Evolutionary conservation across 805 yeast genomes (phyloP), one percentile per base, ranked within the genome.

Genomic region (Saccharomycopsis javanensis): DNA sequence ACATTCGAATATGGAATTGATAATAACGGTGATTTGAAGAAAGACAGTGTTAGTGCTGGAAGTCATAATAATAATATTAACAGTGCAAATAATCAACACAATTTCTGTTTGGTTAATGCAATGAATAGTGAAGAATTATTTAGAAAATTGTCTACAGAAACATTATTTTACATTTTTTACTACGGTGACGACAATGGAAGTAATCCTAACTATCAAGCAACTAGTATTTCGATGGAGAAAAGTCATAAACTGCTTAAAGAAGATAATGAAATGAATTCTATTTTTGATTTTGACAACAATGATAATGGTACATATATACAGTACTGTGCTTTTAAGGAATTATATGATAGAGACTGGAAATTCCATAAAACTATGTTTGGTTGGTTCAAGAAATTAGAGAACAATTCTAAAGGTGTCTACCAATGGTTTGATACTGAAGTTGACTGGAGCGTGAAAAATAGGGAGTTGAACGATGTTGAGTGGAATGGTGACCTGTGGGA

Each of bases 111-210:
- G 70, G 80, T 81, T 58, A 87, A 82, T 66, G 71, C 75, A n/a
- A 73, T 80, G 56, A 85, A 82, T 54, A 81, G 83, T 61, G 75
- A 82, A 15, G 74, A 75, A 55, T 70, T 86, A 46, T 75, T 88
- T 71, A 74, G 79, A 28, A 88, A 85, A 64, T 79, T 92, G 65
- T 96, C 89, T 66, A 75, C 83, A 33, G 97, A 90, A 66, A 92
- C 98, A 1, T 71, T 94, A 63, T 91, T 92, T 64, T 94, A 88
- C 75, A 86, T 92, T 54, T 94, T 94, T 71, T 94, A 94, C 72
- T 94, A 90, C 69, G 63, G 63, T 13, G 63, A 60, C 34, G 63
- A 60, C 34, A 58, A 55, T 46, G 62, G 62, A 13, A 15, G 54
- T 10, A 55, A 57, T 42, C 64, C 72, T 53, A 71, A 75, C 55